Evolutionary conservation across 1,284 basidiomycete species (phyloP).

Genomic region (Trametes pubescens): DNA sequence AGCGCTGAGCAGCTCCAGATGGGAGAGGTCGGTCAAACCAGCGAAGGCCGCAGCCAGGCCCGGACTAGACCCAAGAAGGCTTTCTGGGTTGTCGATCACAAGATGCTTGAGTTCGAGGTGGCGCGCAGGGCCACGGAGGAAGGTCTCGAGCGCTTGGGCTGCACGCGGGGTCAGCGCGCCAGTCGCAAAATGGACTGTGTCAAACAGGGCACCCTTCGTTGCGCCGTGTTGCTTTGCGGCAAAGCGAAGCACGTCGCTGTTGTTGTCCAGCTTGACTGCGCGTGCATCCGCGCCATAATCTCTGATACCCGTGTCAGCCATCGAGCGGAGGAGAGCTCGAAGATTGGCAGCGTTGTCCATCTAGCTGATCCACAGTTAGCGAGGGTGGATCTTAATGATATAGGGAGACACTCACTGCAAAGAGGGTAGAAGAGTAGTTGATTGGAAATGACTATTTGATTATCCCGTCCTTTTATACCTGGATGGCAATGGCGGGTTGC

Average conservation of each 20-base stretch:
- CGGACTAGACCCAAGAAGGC: background rate
- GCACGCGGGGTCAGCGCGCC: background rate
- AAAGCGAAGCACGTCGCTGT: background rate
- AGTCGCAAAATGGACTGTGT: background rate
- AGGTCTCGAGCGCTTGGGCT: slow-evolving; percentile 1
- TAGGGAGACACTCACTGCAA: no score
- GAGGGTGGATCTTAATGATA: no score
- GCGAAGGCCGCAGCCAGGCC: background rate
- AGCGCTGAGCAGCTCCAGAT: background rate
- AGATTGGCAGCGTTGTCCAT: background rate
- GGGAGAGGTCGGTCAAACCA: background rate
- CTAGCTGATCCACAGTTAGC: background rate
- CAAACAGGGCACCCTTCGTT: background rate
- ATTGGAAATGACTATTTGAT: no score
- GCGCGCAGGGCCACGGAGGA: background rate
- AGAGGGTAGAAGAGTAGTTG: no score
- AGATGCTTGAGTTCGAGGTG: background rate
- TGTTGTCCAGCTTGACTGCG: background rate
- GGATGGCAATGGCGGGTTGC: no score
- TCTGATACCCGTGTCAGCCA: background rate
- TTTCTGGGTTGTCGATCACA: background rate
- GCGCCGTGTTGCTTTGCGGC: background rate
- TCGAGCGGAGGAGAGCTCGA: background rate
- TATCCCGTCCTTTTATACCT: no score
- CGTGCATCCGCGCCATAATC: background rate